Conservation (phyloP, 139 green algal genomes). For the Eudorina sp. region DNA sequence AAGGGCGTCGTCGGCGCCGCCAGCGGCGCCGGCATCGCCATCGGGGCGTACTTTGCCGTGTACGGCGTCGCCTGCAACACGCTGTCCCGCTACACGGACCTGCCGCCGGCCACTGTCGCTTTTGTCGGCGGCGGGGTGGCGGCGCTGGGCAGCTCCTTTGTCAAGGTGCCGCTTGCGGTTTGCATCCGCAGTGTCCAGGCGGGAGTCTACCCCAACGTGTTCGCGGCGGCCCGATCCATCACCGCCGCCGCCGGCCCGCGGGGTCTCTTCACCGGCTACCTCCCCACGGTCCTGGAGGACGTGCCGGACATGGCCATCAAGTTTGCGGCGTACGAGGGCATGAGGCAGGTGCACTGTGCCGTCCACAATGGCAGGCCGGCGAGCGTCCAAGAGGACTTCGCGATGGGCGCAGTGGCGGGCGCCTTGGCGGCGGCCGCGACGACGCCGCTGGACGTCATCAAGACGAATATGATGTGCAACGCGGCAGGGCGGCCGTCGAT, state of each 20-base stretch:
- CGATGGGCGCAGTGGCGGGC: conserved; percentile 82
- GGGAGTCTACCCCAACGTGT: conserved; percentile 84
- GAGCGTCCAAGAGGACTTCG: conserved; percentile 76
- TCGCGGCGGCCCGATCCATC: conserved; percentile 74
- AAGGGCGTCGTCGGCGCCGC: conserved; percentile 90
- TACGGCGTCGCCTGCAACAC: conserved; percentile 85
- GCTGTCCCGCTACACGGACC: conserved; percentile 64
- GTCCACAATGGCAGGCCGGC: conserved; percentile 42
- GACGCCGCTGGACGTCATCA: conserved; percentile 94
- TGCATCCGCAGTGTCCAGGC: conserved; percentile 91
- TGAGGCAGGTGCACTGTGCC: conserved; percentile 74
- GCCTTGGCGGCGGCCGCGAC: conserved; percentile 85
- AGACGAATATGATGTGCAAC: conserved; percentile 93
- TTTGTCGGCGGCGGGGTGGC: conserved; percentile 85
- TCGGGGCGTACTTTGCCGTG: conserved; percentile 96
- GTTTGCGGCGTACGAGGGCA: conserved; percentile 87
- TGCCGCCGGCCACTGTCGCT: conserved; percentile 68
- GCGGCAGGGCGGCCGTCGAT: conserved; percentile 77
- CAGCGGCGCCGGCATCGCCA: conserved; percentile 92
- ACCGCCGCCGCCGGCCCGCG: conserved; percentile 68
- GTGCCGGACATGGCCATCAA: conserved; percentile 93
- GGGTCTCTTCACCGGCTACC: conserved; percentile 87
- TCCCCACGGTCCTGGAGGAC: conserved; percentile 90
- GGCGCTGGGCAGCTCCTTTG: conserved; percentile 83
- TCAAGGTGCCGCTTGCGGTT: conserved; percentile 88